phyloP scores from a whole-genome alignment of 1,284 basidiomycete species.

The Sporisorium graminicola region DNA sequence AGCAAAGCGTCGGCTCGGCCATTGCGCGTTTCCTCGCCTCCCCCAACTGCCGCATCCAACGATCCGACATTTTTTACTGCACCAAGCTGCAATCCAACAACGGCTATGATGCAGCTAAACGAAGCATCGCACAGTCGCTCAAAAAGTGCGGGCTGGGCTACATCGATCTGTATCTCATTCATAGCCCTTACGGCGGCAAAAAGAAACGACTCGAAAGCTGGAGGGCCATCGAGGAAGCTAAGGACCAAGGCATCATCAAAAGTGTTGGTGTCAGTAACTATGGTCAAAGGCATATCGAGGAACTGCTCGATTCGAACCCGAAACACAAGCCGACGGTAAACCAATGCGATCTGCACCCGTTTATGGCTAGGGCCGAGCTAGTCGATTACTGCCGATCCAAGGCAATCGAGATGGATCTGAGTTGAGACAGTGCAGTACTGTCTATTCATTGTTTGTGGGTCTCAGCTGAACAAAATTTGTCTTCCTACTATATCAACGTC shows the following conservation, averaged over 20 bases:
- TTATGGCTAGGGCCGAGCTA: slow-evolving; percentile 31
- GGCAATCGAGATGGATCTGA: slow-evolving; percentile 24
- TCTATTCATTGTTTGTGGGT: no score
- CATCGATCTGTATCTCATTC: slow-evolving; percentile 64
- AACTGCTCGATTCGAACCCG: slow-evolving; percentile 25
- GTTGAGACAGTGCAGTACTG: background rate
- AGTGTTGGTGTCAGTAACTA: slow-evolving; percentile 59
- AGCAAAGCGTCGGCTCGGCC: slow-evolving; percentile 20
- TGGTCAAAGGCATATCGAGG: slow-evolving; percentile 38
- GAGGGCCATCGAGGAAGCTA: slow-evolving; percentile 53
- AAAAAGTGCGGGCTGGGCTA: slow-evolving; percentile 42
- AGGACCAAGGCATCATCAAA: slow-evolving; percentile 38
- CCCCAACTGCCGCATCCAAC: slow-evolving; percentile 8
- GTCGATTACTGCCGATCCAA: slow-evolving; percentile 27
- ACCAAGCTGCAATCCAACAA: slow-evolving; percentile 39
- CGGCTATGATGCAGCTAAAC: slow-evolving; percentile 37
- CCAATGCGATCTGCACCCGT: slow-evolving; percentile 45
- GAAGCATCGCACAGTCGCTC: slow-evolving; percentile 39
- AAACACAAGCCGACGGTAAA: slow-evolving; percentile 38
- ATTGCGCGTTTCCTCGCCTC: slow-evolving; percentile 17
- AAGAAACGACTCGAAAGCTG: slow-evolving; percentile 55
- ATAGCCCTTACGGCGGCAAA: slow-evolving; percentile 61
- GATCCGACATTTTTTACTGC: slow-evolving; percentile 31
- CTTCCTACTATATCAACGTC: background rate
- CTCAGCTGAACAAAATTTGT: background rate